These are phyloP conservation scores for Coleophoma eucalyptorum DNA, from an alignment of 2,329 filamentous ascomycete genomes.

Conservation along the genomic window DNA sequence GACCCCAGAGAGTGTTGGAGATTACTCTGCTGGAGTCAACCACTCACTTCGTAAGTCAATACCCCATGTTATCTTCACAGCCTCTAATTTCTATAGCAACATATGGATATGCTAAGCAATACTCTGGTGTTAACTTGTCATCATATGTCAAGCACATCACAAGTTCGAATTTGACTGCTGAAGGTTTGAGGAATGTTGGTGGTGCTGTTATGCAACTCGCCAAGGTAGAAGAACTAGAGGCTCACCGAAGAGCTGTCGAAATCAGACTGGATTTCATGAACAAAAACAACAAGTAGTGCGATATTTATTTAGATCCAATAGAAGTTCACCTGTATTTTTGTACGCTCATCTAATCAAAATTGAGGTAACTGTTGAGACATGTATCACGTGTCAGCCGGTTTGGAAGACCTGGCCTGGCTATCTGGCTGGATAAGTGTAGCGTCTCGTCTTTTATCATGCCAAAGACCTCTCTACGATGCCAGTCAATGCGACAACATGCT, in stretches of 20 bases:
- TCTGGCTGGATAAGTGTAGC: no score
- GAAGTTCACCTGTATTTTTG: no score
- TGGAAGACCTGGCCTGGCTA: no score
- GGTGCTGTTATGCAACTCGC: slow-evolving; percentile 91
- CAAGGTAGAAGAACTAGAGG: slow-evolving; percentile 90
- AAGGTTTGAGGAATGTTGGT: slow-evolving; percentile 83
- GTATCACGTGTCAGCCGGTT: no score
- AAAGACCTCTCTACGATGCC: no score
- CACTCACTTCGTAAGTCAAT: slow-evolving; percentile 83
- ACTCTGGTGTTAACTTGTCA: slow-evolving; percentile 92
- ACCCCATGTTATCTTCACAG: slow-evolving; percentile 1
- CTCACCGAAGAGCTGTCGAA: slow-evolving; percentile 74
- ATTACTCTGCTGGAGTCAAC: slow-evolving; percentile 97
- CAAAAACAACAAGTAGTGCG: slow-evolving; percentile 17
- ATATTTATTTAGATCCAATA: not conserved
- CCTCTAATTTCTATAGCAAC: slow-evolving; percentile 58
- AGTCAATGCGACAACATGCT: no score
- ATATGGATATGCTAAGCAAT: slow-evolving; percentile 97
- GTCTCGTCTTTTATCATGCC: no score
- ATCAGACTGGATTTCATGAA: slow-evolving; percentile 51
- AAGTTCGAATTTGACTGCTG: slow-evolving; percentile 80
- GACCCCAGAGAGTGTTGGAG: slow-evolving; percentile 96
- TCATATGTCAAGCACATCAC: slow-evolving; percentile 99
- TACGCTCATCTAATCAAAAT: no score
- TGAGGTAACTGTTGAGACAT: no score